These are phyloP conservation scores for Centella asiatica DNA, from an alignment of 129 eudicot genomes.

Conservation along the genomic window DNA sequence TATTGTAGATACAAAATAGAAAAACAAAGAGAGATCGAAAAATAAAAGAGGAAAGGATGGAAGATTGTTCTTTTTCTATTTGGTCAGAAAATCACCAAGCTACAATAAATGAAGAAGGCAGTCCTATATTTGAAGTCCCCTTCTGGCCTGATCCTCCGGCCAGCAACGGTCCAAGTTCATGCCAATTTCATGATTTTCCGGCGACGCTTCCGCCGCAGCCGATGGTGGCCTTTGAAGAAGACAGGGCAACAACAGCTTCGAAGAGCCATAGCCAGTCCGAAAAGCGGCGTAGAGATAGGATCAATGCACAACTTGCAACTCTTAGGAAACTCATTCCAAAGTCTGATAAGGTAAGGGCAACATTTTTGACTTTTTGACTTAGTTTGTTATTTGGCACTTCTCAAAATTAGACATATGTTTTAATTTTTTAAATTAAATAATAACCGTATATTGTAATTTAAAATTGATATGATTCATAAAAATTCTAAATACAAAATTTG, in stretches of 20 bases:
- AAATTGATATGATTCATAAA: too few relatives aligned
- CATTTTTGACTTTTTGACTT: accelerated
- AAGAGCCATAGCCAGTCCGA: slow-evolving; percentile 92
- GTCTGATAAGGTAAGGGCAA: slow-evolving; percentile 63
- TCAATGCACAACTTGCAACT: slow-evolving; percentile 75
- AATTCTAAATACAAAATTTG: too few relatives aligned
- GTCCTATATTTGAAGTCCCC: neutral
- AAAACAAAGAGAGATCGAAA: neutral
- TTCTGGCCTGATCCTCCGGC: neutral
- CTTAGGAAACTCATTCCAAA: slow-evolving; percentile 63
- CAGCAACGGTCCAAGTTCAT: neutral
- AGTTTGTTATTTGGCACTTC: neutral
- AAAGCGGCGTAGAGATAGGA: slow-evolving; percentile 86
- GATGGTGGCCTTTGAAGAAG: neutral
- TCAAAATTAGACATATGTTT: neutral
- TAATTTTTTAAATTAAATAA: too few relatives aligned
- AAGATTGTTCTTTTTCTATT: slow-evolving; percentile 18
- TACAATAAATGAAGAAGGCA: neutral
- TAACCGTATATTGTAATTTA: too few relatives aligned
- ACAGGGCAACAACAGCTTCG: slow-evolving; percentile 33
- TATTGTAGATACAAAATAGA: too few relatives aligned
- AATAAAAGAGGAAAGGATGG: slow-evolving; percentile 19
- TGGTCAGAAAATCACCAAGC: slow-evolving; percentile 7
- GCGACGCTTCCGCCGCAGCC: neutral
- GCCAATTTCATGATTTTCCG: neutral